Evolutionary conservation across 768 basidiomycete genomes (phyloP).

Genomic region (Calvatia gigantea): DNA sequence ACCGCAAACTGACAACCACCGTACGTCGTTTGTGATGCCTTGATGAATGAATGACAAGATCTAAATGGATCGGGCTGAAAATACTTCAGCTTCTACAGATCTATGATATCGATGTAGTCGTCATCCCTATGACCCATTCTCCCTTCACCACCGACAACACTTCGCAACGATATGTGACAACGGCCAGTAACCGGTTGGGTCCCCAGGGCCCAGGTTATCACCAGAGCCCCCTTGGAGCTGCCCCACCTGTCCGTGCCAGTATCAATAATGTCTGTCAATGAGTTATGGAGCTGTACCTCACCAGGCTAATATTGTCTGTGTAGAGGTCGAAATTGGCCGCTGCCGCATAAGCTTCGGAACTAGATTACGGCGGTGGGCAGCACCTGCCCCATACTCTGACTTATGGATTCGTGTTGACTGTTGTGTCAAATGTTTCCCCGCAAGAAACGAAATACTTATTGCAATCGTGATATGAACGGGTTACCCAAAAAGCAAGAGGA

Average conservation of each 20-base stretch:
- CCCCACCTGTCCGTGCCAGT: too few relatives aligned
- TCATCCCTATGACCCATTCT: background rate
- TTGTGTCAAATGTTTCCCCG: background rate
- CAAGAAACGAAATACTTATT: background rate
- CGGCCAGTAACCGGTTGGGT: too few relatives aligned
- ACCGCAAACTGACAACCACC: background rate
- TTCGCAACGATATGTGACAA: too few relatives aligned
- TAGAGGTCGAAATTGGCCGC: too few relatives aligned
- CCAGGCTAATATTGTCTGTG: too few relatives aligned
- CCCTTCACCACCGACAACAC: background rate
- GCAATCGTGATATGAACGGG: background rate
- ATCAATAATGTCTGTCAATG: too few relatives aligned
- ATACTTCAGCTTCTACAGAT: slow-evolving; percentile 4
- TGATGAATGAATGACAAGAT: background rate
- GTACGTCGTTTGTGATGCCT: background rate
- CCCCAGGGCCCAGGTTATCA: too few relatives aligned
- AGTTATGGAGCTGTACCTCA: too few relatives aligned
- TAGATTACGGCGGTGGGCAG: too few relatives aligned
- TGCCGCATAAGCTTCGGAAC: too few relatives aligned
- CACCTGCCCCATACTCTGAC: background rate
- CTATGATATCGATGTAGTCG: background rate
- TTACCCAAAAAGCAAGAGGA: background rate
- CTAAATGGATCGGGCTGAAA: background rate
- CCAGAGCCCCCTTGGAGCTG: too few relatives aligned
- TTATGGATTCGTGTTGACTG: background rate